Conservation (phyloP, 1,284 basidiomycete species). For the Macrocybe sp. region DNA sequence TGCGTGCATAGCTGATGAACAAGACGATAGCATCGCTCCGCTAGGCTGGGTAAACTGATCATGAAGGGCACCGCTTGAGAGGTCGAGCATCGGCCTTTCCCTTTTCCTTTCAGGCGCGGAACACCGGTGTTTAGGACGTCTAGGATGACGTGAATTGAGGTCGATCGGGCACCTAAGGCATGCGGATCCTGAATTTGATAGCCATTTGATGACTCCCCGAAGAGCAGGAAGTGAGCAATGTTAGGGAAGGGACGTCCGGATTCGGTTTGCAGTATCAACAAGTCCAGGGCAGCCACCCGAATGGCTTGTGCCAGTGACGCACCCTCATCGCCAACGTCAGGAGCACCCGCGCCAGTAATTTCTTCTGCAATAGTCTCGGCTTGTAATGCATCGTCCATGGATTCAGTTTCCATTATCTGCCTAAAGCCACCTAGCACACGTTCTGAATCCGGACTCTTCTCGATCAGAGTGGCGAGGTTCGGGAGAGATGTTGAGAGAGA, state of each 20-base stretch:
- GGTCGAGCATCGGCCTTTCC: constrained; percentile 35
- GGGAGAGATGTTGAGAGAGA: constrained; percentile 54
- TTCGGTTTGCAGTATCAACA: constrained; percentile 81
- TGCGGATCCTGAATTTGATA: constrained; percentile 71
- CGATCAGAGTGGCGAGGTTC: constrained; percentile 76
- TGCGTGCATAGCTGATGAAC: constrained; percentile 87
- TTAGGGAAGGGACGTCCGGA: constrained; percentile 70
- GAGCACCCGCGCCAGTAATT: constrained; percentile 66
- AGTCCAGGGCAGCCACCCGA: constrained; percentile 77
- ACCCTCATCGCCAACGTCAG: constrained; percentile 39
- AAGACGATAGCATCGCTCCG: constrained; percentile 83
- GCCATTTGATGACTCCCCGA: constrained; percentile 52
- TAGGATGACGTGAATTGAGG: constrained; percentile 80
- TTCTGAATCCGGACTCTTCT: constrained; percentile 80
- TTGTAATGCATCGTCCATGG: constrained; percentile 51
- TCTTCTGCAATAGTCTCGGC: constrained; percentile 57
- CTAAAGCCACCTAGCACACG: constrained; percentile 84
- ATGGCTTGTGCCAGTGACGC: constrained; percentile 65
- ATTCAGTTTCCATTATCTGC: constrained; percentile 61
- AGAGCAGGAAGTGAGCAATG: constrained; percentile 86
- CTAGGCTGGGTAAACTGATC: constrained; percentile 69
- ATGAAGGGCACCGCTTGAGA: constrained; percentile 51
- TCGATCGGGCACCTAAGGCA: constrained; percentile 63
- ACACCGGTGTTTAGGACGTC: constrained; percentile 72
- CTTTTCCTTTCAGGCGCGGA: constrained; percentile 44